Percentiles rank a stretch among this genome's conserved stretches.
Conservation (phyloP, 306 rosid species). For the Fragaria vesca region DNA sequence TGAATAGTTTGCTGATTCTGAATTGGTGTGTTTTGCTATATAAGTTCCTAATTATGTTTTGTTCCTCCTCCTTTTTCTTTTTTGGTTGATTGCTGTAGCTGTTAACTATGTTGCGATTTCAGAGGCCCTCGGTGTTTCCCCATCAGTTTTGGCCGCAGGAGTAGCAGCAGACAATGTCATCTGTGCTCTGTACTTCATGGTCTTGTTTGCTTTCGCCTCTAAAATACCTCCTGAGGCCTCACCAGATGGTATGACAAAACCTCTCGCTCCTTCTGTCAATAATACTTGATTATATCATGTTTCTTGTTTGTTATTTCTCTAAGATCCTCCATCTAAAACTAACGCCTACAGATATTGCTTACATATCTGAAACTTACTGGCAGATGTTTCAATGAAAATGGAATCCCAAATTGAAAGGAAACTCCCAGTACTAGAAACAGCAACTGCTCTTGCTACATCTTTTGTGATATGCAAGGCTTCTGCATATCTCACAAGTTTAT, state of each 20-base stretch:
- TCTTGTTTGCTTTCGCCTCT: conserved; percentile 47
- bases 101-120: conserved; percentile 57
- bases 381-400: conserved; percentile 37
- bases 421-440: conserved; percentile 44
- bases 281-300: not conserved
- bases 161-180: conserved; percentile 54
- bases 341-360: not conserved
- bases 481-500: conserved; percentile 32
- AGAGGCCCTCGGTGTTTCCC: conserved; percentile 50
- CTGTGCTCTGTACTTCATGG: conserved; percentile 41
- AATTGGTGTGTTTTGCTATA: not conserved
- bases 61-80: not conserved
- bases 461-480: conserved; percentile 56
- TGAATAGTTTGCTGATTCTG: not conserved
- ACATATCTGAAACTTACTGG: not conserved
- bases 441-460: conserved; percentile 53
- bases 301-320: not conserved
- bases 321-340: not conserved
- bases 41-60: not conserved
- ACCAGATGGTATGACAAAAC: conserved; percentile 25
- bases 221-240: conserved; percentile 36
- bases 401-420: conserved; percentile 35
- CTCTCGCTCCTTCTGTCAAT: not conserved
- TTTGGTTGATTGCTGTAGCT: conserved; percentile 37
- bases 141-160: conserved; percentile 55